Evolutionary conservation across 192 early-diverging fungal species (phyloP).

Genomic region (Podila verticillata): DNA sequence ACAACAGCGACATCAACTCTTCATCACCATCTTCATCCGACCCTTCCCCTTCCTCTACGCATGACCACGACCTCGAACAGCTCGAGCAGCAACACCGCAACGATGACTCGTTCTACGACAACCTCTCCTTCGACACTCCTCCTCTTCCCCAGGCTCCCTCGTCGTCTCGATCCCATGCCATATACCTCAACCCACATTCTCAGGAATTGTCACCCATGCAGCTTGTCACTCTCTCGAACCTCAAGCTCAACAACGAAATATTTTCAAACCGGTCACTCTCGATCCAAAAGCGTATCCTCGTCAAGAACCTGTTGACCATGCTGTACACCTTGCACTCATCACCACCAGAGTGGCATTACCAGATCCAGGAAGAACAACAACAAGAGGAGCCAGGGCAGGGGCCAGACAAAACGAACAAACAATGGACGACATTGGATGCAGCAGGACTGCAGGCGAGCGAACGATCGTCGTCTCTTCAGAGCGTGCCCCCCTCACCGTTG

Average conservation of each 20-base stretch:
- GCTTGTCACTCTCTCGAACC: conserved; percentile 30
- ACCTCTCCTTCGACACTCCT: background rate
- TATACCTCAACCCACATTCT: conserved; percentile 1
- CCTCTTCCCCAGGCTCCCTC: background rate
- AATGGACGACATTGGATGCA: conserved; percentile 7
- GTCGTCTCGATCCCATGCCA: background rate
- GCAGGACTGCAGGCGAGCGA: conserved; percentile 5
- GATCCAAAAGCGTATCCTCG: conserved; percentile 31
- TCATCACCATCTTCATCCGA: no score
- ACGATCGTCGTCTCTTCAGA: background rate
- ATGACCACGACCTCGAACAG: background rate
- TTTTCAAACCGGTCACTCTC: conserved; percentile 28
- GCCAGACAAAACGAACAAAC: conserved; percentile 7
- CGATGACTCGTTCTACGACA: background rate
- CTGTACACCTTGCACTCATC: conserved; percentile 21
- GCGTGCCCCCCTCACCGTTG: no score
- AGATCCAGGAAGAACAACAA: background rate
- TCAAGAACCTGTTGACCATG: conserved; percentile 35
- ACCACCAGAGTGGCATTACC: conserved; percentile 17
- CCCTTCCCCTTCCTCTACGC: background rate
- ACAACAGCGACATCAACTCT: background rate
- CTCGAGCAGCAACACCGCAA: background rate
- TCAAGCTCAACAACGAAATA: conserved; percentile 36
- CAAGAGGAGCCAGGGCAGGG: background rate
- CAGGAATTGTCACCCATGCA: conserved; percentile 1